Base-by-base conservation (phyloP, 2,329 filamentous ascomycete species). In the Hawksworthiomyces lignivorus region DNA sequence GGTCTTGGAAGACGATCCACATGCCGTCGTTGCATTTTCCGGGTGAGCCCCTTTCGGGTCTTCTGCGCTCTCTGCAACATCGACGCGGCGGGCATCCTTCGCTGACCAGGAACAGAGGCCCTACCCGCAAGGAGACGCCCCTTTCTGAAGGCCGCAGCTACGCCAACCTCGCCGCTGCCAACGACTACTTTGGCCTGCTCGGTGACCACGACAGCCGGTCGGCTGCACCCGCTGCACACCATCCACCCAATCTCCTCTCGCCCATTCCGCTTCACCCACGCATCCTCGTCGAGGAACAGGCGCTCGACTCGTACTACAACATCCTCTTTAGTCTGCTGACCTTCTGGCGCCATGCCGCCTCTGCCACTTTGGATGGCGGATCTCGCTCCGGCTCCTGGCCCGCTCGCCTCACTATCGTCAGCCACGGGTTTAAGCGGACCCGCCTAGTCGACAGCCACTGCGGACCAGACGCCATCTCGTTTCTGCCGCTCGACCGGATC, bases 251-350 rank as follows among this genome's bases (percentile, higher is more conserved):
- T n/a, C n/a, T n/a, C n/a, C 24, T 62, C 43, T 69, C 64, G 44
- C 50, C 24, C 8, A 36, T 42, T 21, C 39, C 41, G 18, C 44
- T 47, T 7, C 39, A 43, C 9, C 41, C 15, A n/a, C 66, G 67
- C 19, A 64, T 87, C 15, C 56, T 76, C 0, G 55, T 77, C 3
- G 88, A 95, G 56, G 73, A 80, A 8, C 70, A 75, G 41, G 87
- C 89, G 0, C 78, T 90, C 1, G 89, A 96, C 60, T 90, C 84
- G 2, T 90, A 87, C 55, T 82, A 88, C 56, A 95, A 95, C 56
- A 64, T 95, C 5, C 63, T 94, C 14, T 88, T 89, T 57, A 83
- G 82, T 11, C 66, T 94, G 3, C 52, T 68, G 14, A 56, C 63
- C 27, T 78, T 76, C 54, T 68, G 82, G 48, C 65, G 69, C 4